A percentile compares a stretch with the other conserved stretches of the same genome.
Conservation (phyloP, 2,329 filamentous ascomycete species). For the Calonectria henricotiae region DNA sequence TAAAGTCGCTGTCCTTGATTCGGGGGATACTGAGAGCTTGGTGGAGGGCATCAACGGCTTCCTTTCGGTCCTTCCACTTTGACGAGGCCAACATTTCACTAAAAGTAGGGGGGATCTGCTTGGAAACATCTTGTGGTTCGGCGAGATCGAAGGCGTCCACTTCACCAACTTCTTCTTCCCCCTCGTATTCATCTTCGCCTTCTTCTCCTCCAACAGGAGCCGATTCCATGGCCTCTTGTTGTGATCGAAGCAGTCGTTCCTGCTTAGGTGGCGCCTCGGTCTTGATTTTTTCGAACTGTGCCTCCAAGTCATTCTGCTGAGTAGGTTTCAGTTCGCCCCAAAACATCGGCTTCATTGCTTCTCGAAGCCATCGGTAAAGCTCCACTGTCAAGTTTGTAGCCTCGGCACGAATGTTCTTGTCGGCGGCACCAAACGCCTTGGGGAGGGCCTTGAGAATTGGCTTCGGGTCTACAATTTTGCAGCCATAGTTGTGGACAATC, state of each 20-base stretch:
- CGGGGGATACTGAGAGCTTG: constrained; percentile 85
- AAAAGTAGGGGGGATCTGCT: constrained; percentile 87
- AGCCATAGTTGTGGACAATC: constrained; percentile 95
- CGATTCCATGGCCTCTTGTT: constrained; percentile 87
- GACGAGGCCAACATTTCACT: constrained; percentile 88
- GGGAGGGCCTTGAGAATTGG: constrained; percentile 89
- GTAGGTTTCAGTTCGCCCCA: constrained; percentile 97
- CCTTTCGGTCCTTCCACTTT: constrained; percentile 99
- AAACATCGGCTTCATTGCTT: constrained; percentile 98
- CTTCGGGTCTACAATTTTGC: constrained; percentile 94
- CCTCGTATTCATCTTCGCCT: constrained; percentile 72
- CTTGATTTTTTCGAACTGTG: constrained; percentile 94
- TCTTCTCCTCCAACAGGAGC: constrained; percentile 73
- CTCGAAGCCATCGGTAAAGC: constrained; percentile 95
- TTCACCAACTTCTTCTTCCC: constrained; percentile 70
- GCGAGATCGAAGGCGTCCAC: constrained; percentile 87
- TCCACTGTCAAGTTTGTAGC: constrained; percentile 93
- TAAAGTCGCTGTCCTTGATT: constrained; percentile 92
- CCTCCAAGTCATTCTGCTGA: constrained; percentile 94
- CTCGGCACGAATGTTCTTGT: constrained; percentile 97
- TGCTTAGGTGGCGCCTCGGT: constrained; percentile 90
- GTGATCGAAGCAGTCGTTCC: constrained; percentile 88
- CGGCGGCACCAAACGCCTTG: constrained; percentile 94
- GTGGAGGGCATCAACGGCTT: constrained; percentile 88
- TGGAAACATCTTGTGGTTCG: constrained; percentile 88